Conservation (phyloP, 768 basidiomycete species). For the Paxillus involutus region DNA sequence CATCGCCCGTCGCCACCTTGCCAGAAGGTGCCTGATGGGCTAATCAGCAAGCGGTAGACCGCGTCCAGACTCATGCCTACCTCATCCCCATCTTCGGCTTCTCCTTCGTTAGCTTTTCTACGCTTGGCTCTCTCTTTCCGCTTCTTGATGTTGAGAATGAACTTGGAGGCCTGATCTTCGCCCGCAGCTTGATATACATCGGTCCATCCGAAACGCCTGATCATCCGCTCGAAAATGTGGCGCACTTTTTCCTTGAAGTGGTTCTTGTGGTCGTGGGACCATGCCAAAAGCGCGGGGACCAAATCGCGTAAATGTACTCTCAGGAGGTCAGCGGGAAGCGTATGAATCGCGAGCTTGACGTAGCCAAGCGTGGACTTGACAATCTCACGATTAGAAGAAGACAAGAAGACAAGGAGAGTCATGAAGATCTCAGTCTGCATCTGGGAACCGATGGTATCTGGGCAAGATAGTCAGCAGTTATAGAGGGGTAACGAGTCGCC, state of each 20-base stretch:
- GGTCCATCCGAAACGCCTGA: constrained; percentile 87
- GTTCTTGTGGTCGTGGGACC: constrained; percentile 98
- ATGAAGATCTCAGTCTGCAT: constrained; percentile 85
- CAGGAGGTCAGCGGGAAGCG: constrained; percentile 68
- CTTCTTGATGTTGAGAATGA: constrained; percentile 93
- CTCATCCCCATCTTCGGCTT: constrained; percentile 60
- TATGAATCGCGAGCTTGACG: constrained; percentile 89
- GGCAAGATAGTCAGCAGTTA: background rate
- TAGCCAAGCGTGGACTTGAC: constrained; percentile 96
- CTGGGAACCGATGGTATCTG: constrained; percentile 65
- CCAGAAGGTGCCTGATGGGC: constrained; percentile 38
- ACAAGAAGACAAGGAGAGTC: constrained; percentile 87
- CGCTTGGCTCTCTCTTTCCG: constrained; percentile 91
- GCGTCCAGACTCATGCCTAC: constrained; percentile 18
- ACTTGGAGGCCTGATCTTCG: constrained; percentile 83
- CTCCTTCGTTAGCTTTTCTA: constrained; percentile 66
- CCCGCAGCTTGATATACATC: constrained; percentile 73
- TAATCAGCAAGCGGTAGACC: constrained; percentile 7
- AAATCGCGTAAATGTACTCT: constrained; percentile 75
- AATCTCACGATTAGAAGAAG: constrained; percentile 94
- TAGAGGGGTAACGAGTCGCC: background rate
- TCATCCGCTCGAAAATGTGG: constrained; percentile 95
- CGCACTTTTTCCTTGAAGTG: constrained; percentile 97
- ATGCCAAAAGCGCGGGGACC: constrained; percentile 81
- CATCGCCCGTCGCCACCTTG: constrained; percentile 70